Evolutionary conservation across 1,284 basidiomycete species (phyloP).

Genomic region (Ganoderma boninense): DNA sequence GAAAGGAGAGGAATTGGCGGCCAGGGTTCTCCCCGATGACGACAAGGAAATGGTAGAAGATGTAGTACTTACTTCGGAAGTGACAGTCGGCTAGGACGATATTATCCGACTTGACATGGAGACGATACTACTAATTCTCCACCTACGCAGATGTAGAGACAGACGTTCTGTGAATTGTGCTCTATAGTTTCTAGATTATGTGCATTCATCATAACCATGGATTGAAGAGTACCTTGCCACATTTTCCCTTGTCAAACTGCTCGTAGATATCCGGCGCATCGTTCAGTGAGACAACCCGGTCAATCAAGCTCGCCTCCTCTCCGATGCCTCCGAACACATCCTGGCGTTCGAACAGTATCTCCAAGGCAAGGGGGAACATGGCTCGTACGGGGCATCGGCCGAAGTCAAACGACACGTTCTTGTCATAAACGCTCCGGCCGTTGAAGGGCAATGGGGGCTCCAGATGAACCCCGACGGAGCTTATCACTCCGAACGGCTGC

Average conservation of each 20-base stretch:
- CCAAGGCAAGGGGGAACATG: constrained; percentile 79
- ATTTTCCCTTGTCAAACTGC: constrained; percentile 72
- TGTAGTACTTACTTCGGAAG: not conserved
- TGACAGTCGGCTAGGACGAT: not conserved
- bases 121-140: no score
- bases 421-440: constrained; percentile 77
- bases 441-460: constrained; percentile 63
- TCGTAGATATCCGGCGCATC: constrained; percentile 66
- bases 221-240: constrained; percentile 80
- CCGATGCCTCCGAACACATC: constrained; percentile 75
- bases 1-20: not conserved
- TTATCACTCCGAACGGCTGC: constrained; percentile 82
- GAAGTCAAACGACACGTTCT: constrained; percentile 85
- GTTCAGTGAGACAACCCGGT: constrained; percentile 65
- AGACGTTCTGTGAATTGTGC: not conserved
- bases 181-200: not conserved
- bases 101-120: not conserved
- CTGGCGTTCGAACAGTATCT: constrained; percentile 73
- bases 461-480: constrained; percentile 81
- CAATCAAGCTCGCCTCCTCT: constrained; percentile 64
- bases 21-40: not conserved
- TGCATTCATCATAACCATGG: constrained; percentile 57
- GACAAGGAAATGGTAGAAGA: not conserved
- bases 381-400: constrained; percentile 88
- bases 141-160: not conserved